phyloP scores from a whole-genome alignment of 2,329 filamentous ascomycete genomes.

The Aureobasidium sp. region DNA sequence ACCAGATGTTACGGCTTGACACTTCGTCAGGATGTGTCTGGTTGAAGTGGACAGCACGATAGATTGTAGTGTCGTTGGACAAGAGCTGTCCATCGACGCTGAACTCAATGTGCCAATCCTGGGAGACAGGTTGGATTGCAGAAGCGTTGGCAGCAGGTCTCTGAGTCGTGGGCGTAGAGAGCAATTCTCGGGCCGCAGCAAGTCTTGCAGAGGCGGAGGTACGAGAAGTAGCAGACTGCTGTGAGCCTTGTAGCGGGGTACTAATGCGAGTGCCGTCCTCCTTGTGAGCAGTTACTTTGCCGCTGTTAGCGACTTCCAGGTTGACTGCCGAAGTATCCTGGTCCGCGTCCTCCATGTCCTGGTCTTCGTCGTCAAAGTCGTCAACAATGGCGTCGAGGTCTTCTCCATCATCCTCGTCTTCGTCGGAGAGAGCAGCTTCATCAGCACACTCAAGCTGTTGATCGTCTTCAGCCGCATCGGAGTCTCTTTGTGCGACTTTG shows the following conservation, averaged over 20 bases:
- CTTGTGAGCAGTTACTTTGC: slow-evolving; percentile 82
- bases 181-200: slow-evolving; percentile 28
- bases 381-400: slow-evolving; percentile 84
- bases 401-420: slow-evolving; percentile 40
- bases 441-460: slow-evolving; percentile 83
- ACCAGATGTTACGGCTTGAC: slow-evolving; percentile 75
- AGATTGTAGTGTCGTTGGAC: slow-evolving; percentile 88
- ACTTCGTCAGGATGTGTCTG: slow-evolving; percentile 57
- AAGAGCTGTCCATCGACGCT: slow-evolving; percentile 77
- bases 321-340: slow-evolving; percentile 83
- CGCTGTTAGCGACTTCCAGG: slow-evolving; percentile 78
- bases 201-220: slow-evolving; percentile 27
- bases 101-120: slow-evolving; percentile 98
- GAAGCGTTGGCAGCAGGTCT: slow-evolving; percentile 76
- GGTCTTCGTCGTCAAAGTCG: slow-evolving; percentile 78
- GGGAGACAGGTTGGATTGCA: slow-evolving; percentile 69
- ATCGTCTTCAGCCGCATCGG: slow-evolving; percentile 52
- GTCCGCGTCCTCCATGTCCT: slow-evolving; percentile 61
- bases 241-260: slow-evolving; percentile 62
- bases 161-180: slow-evolving; percentile 41
- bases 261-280: slow-evolving; percentile 84
- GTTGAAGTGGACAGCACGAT: slow-evolving; percentile 80
- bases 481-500: slow-evolving; percentile 23
- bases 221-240: slow-evolving; percentile 25
- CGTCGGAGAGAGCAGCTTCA: slow-evolving; percentile 72